Evolutionary conservation across 2,329 filamentous ascomycete genomes (phyloP), one percentile per base, ranked within the genome.

Genomic region (Alternaria ventricosa): DNA sequence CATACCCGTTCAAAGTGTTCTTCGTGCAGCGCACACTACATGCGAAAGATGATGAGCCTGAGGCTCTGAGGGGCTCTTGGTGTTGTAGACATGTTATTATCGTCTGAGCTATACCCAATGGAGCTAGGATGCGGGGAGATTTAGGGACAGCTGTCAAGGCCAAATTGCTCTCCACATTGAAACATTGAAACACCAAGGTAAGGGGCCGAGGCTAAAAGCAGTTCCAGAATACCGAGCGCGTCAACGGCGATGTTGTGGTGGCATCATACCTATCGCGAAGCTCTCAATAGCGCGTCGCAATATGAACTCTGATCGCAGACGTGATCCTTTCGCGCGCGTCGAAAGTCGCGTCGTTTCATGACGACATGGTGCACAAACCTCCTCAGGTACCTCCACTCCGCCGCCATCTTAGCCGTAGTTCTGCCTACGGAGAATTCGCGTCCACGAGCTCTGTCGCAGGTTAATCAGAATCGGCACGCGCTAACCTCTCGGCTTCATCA

Each of bases 401-500:
- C 36, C 36, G 36, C 36, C 36, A 41, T 22, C 49, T 53, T 53
- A 41, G 49, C 49, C 49, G 49, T 36, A 53, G 13, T 53, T 57
- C 27, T 49, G 28, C 55, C 23, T n/a, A 22, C 45, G 46, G 55
- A 58, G 30, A 27, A 41, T 51, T 23, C 18, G 13, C 3, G 13
- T 41, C 23, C 20, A 28, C 27, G 27, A 50, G n/a, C 47, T 57
- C 30, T 51, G 55, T 51, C 23, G 30, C 55, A 46, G 30, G 50
- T 58, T 58, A 33, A 58, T 58, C 45, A 18, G 12, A 20, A 23
- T 51, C 13, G 11, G 23, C 20, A n/a, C 43, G 30, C 30, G 30
- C 46, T 58, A 58, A 7, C 22, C 28, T 11, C 55, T 58, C 23
- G 45, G 55, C 55, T 41, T 58, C 55, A 58, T 58, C 30, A 58